Conservation (phyloP, 208 protist species). For the Acanthamoeba triangularis region DNA sequence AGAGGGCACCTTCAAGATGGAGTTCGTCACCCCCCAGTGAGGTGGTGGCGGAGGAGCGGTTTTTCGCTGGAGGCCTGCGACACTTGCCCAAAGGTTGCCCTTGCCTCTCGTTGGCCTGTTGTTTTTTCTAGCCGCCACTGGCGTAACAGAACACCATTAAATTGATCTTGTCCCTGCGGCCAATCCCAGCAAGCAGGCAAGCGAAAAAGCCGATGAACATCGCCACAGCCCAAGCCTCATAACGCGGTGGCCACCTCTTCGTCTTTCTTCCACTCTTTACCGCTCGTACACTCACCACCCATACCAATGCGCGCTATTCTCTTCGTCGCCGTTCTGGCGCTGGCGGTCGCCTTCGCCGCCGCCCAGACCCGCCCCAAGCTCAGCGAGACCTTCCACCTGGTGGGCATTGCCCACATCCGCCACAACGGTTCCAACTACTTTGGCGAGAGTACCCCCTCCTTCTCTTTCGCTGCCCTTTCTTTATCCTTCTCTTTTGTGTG, state of each 20-base stretch:
- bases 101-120: too few species aligned
- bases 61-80: too few species aligned
- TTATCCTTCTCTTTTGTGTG: not conserved
- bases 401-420: not conserved
- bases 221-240: too few species aligned
- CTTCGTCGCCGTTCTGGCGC: not conserved
- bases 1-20: slow-evolving; percentile 49
- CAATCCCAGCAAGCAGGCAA: too few species aligned
- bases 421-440: slow-evolving; percentile 23
- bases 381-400: not conserved
- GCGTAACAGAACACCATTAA: too few species aligned
- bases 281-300: not conserved
- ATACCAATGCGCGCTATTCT: not conserved
- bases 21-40: not conserved
- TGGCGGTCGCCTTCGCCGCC: not conserved
- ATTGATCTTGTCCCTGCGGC: too few species aligned
- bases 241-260: too few species aligned
- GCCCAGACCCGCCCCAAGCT: slow-evolving; percentile 6
- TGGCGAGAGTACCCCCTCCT: not conserved
- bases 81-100: too few species aligned
- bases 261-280: too few species aligned
- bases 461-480: too few species aligned
- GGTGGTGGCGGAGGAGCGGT: not conserved
- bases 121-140: too few species aligned
- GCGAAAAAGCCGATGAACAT: too few species aligned